Percentiles rank a stretch among this genome's conserved stretches.
phyloP scores from a whole-genome alignment of 202 grass and related monocot genomes.

The Bolboschoenoplectus hybrid region DNA sequence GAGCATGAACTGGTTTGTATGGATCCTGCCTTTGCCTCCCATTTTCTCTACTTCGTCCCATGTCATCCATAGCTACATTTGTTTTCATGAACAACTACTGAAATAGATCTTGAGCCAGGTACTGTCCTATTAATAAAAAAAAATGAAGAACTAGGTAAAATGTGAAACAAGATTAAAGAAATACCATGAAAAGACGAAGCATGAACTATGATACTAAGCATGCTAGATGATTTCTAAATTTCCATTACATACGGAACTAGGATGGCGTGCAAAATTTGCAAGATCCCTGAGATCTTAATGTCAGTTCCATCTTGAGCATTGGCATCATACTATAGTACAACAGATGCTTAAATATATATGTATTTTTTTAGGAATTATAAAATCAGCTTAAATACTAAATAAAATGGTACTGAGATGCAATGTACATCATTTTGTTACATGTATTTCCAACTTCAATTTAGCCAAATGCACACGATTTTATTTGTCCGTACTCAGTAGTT shows the following conservation, averaged over 20 bases:
- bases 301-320: not conserved
- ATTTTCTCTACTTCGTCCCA: conserved; percentile 73
- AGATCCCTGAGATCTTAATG: not conserved
- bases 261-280: not conserved
- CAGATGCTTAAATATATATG: not conserved
- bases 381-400: conserved; percentile 16
- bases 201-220: not conserved
- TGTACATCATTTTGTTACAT: not conserved
- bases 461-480: not conserved
- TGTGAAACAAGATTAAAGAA: not conserved
- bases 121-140: conserved; percentile 6
- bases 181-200: not conserved
- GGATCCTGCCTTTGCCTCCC: conserved; percentile 68
- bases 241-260: not conserved
- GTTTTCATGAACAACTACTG: conserved; percentile 44
- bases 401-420: not conserved
- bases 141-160: conserved; percentile 20
- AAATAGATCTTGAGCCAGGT: conserved; percentile 7
- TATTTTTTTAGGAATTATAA: not conserved
- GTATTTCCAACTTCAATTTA: not conserved
- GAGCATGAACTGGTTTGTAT: conserved; percentile 81
- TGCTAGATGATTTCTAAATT: not conserved
- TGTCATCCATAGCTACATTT: conserved; percentile 70
- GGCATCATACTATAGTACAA: not conserved
- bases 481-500: not conserved